Percentiles rank a stretch among this genome's conserved stretches.
These are phyloP conservation scores for Ceraceosorus guamensis DNA, from an alignment of 1,284 basidiomycete species.

Conservation along the genomic window DNA sequence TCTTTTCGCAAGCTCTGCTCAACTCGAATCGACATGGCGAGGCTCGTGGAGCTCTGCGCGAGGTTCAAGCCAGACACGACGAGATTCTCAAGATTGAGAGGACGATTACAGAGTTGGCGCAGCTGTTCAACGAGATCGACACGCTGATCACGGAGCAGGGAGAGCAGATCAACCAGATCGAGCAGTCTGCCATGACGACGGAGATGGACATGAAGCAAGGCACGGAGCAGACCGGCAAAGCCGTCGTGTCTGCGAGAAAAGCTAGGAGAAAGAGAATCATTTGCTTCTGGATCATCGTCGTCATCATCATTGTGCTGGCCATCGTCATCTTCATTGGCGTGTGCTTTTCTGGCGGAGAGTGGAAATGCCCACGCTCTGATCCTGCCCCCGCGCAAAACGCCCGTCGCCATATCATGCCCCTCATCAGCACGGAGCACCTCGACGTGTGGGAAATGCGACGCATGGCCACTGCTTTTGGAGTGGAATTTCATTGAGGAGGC, in stretches of 20 bases:
- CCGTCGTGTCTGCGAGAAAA: slow-evolving; percentile 65
- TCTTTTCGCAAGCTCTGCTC: slow-evolving; percentile 76
- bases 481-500: not conserved
- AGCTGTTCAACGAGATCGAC: slow-evolving; percentile 69
- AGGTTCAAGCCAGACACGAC: slow-evolving; percentile 83
- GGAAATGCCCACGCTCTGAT: too few species aligned
- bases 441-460: not conserved
- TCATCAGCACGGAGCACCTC: not conserved
- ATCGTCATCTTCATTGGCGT: not conserved
- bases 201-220: slow-evolving; percentile 41
- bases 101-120: slow-evolving; percentile 77
- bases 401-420: not conserved
- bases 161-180: slow-evolving; percentile 43
- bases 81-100: slow-evolving; percentile 80
- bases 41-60: slow-evolving; percentile 72
- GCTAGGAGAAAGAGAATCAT: slow-evolving; percentile 63
- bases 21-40: slow-evolving; percentile 75
- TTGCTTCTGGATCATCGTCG: slow-evolving; percentile 1
- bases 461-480: not conserved
- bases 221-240: slow-evolving; percentile 57
- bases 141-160: slow-evolving; percentile 47
- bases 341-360: not conserved
- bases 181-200: slow-evolving; percentile 35
- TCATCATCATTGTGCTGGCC: not conserved
- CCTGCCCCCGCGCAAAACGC: not conserved